Base-by-base conservation (phyloP, 2,329 filamentous ascomycete genomes). In the Phialophora macrospora region DNA sequence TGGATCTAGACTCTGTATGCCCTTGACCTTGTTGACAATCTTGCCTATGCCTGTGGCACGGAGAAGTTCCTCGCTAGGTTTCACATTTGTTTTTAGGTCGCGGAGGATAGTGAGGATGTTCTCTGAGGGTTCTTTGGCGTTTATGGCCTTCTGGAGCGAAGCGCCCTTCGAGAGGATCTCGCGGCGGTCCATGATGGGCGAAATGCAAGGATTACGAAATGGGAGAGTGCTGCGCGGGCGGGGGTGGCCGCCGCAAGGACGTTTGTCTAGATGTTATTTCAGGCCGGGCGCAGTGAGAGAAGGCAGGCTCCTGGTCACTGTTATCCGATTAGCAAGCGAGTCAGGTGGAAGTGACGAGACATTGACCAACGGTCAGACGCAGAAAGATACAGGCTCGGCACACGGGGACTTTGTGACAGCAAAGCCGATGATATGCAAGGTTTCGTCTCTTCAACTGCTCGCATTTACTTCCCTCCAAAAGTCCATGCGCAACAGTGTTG, bases 11-110 rank as follows among this genome's bases (percentile, higher is more conserved):
- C 93, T 88, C 77, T 91, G 93, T 82, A 96, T 90, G 64, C 88
- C 78, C 77, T 96, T 93, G 67, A 90, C 86, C 77, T 93, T 94
- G 77, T 93, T 94, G 69, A 98, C 91, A 58, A 90, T 88, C 71
- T 97, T 89, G 73, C 95, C 95, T 59, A 96, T 94, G 73, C 90
- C 91, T n/a, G 94, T 98, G 49, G 90, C 90, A 75, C 94, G 88
- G 71, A 99, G 83, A 72, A 97, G 86, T 72, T 97, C 92, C 80
- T 99, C 95, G 2, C 91, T 95, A 9, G 93, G 91, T 55, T 87
- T 85, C 41, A 94, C 88, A 68, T 91, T 90, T 74, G 89, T 88
- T 80, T 94, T 91, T 46, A 98, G 83, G 58, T 89, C 87, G 73
- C 90, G 88, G 60, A 99, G 82, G 68, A 98, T 84, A 60, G 85